These are phyloP conservation scores for Phytophthora hibernalis DNA, from an alignment of 352 stramenopile species.

Conservation along the genomic window DNA sequence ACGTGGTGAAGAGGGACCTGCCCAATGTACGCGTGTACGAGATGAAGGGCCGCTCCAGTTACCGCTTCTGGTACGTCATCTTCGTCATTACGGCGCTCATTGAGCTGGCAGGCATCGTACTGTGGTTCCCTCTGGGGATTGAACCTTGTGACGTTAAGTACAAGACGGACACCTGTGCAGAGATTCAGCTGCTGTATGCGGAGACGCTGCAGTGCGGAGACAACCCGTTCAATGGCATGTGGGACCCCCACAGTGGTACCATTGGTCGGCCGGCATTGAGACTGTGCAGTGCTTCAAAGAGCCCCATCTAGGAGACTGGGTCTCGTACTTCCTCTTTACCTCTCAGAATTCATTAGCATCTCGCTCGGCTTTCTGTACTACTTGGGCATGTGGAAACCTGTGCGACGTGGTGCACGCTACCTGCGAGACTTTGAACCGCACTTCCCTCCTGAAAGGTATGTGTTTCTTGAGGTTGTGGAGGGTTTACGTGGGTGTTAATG, in stretches of 20 bases:
- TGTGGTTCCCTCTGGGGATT: constrained; percentile 51
- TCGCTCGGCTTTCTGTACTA: constrained; percentile 76
- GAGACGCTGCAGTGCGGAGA: constrained; percentile 55
- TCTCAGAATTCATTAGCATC: constrained; percentile 80
- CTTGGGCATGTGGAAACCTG: constrained; percentile 82
- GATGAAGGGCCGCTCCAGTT: constrained; percentile 78
- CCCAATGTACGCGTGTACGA: constrained; percentile 80
- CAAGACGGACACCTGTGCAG: constrained; percentile 51
- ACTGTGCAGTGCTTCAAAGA: constrained; percentile 72
- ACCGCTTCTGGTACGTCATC: constrained; percentile 77
- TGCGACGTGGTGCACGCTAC: constrained; percentile 74
- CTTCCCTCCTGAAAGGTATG: constrained; percentile 62
- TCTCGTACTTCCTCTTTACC: constrained; percentile 81
- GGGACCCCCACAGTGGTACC: constrained; percentile 77
- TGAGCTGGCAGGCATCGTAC: constrained; percentile 56
- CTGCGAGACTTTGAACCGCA: constrained; percentile 74
- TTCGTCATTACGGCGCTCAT: constrained; percentile 74
- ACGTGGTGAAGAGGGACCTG: constrained; percentile 82
- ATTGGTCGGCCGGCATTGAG: constrained; percentile 62
- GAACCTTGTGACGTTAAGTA: constrained; percentile 74
- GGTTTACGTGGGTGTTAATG: too few species aligned
- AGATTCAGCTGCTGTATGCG: constrained; percentile 62
- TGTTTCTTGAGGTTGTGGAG: neutral
- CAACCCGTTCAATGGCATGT: constrained; percentile 78
- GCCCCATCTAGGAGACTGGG: constrained; percentile 63